A percentile compares a stretch with the other conserved stretches of the same genome.
Evolutionary conservation across 2,329 filamentous ascomycete species (phyloP).

Genomic region (Pyricularia sp.): DNA sequence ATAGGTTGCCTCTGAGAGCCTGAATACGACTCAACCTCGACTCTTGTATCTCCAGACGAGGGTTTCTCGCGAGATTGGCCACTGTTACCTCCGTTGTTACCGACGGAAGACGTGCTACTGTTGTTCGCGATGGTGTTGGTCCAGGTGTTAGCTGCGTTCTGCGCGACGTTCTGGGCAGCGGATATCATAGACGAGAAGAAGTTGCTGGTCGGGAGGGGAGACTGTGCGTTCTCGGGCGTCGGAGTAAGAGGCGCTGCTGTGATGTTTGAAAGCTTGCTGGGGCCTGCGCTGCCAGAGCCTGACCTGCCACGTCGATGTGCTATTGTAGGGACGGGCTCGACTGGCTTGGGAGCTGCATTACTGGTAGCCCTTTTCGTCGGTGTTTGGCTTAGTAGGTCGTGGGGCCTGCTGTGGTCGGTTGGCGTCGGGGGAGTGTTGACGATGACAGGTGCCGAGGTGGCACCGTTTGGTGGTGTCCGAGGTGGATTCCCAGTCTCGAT

Average conservation of each 20-base stretch:
- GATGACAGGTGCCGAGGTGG: conserved; percentile 37
- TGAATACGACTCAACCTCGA: conserved; percentile 30
- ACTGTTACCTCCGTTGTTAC: conserved; percentile 21
- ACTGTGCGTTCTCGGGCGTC: conserved; percentile 52
- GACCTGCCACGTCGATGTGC: conserved; percentile 47
- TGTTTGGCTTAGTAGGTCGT: conserved; percentile 7
- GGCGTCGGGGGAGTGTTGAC: conserved; percentile 56
- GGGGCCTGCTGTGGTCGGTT: conserved; percentile 27
- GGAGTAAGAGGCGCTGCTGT: conserved; percentile 63
- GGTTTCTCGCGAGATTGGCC: conserved; percentile 13
- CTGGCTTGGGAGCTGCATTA: background rate
- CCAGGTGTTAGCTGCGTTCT: conserved; percentile 71
- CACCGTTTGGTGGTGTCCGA: conserved; percentile 33
- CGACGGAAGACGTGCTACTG: conserved; percentile 38
- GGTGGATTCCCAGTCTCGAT: conserved; percentile 23
- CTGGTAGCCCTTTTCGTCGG: conserved; percentile 10
- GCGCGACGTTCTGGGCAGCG: conserved; percentile 90
- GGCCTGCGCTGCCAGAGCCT: conserved; percentile 43
- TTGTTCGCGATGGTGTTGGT: conserved; percentile 63
- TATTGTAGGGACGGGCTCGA: conserved; percentile 49
- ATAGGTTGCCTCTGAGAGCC: conserved; percentile 25
- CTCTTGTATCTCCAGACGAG: conserved; percentile 22
- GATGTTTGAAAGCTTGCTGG: conserved; percentile 78
- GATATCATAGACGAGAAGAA: conserved; percentile 94
- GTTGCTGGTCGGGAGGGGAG: conserved; percentile 41